Evolutionary conservation across 768 basidiomycete genomes (phyloP).

Genomic region (Lactifluus subvellereus): DNA sequence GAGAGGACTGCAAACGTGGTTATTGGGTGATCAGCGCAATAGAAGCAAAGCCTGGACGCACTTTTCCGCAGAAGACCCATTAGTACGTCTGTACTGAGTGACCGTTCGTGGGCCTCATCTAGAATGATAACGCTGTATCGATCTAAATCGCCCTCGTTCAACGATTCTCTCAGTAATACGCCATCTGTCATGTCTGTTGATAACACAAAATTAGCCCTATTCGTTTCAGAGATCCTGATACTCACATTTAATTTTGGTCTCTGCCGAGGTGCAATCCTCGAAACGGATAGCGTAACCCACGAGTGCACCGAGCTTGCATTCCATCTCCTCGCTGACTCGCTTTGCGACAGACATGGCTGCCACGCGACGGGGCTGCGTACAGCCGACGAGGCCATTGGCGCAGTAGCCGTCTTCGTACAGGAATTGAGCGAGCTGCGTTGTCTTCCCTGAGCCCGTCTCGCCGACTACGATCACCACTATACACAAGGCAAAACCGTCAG

Average conservation of each 20-base stretch:
- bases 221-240: constrained; percentile 5
- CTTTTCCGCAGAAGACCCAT: constrained; percentile 96
- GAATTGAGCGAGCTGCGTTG: constrained; percentile 93
- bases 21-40: background rate
- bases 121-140: constrained; percentile 95
- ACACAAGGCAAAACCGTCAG: background rate
- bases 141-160: constrained; percentile 98
- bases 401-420: constrained; percentile 97
- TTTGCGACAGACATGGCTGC: constrained; percentile 99
- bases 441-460: constrained; percentile 99
- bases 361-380: constrained; percentile 97
- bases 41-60: constrained; percentile 35
- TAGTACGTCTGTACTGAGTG: constrained; percentile 93
- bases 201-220: background rate
- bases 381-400: constrained; percentile 82
- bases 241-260: constrained; percentile 96
- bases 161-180: constrained; percentile 93
- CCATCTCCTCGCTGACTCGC: constrained; percentile 99
- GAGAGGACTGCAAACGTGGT: constrained; percentile 51
- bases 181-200: constrained; percentile 94
- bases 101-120: constrained; percentile 99
- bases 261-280: constrained; percentile 91
- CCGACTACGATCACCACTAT: constrained; percentile 91
- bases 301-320: constrained; percentile 85
- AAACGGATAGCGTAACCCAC: constrained; percentile 99